phyloP scores from a whole-genome alignment of 2,329 filamentous ascomycete genomes.

The Exophiala calicioides region DNA sequence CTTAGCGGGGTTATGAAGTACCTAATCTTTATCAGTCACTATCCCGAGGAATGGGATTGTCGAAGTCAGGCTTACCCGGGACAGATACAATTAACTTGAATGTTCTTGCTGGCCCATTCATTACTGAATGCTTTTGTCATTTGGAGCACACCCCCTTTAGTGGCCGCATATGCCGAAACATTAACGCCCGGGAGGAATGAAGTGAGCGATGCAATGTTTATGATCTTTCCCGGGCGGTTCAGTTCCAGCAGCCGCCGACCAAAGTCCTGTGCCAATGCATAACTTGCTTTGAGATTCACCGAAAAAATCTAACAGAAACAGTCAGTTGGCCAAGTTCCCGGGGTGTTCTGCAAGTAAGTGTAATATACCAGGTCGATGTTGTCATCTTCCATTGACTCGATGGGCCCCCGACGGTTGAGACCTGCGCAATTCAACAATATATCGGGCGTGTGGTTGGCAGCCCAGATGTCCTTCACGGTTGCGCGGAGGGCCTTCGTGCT shows the following conservation, averaged over 20 bases:
- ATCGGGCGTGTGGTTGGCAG: slow-evolving; percentile 59
- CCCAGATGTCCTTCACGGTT: slow-evolving; percentile 42
- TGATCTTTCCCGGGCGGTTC: slow-evolving; percentile 52
- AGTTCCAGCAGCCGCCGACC: slow-evolving; percentile 71
- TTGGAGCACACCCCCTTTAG: slow-evolving; percentile 81
- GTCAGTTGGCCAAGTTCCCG: not conserved
- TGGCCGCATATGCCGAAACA: slow-evolving; percentile 81
- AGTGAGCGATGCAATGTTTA: slow-evolving; percentile 81
- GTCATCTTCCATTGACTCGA: slow-evolving; percentile 70
- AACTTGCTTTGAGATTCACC: slow-evolving; percentile 81
- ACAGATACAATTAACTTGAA: slow-evolving; percentile 59
- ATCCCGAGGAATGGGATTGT: not conserved
- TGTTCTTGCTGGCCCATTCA: slow-evolving; percentile 75
- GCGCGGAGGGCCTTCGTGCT: slow-evolving; percentile 41
- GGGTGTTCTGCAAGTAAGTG: not conserved
- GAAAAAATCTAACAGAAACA: slow-evolving; percentile 61
- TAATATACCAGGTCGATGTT: slow-evolving; percentile 67
- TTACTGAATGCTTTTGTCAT: slow-evolving; percentile 82
- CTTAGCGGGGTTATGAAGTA: slow-evolving; percentile 95
- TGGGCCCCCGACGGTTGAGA: slow-evolving; percentile 75
- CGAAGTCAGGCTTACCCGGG: slow-evolving; percentile 10
- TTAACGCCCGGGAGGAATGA: slow-evolving; percentile 84
- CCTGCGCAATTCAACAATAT: slow-evolving; percentile 85
- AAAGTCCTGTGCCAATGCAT: slow-evolving; percentile 73
- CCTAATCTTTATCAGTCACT: slow-evolving; percentile 46